Base-by-base conservation (phyloP, 805 yeast genomes). In the Lachancea fermentati region DNA sequence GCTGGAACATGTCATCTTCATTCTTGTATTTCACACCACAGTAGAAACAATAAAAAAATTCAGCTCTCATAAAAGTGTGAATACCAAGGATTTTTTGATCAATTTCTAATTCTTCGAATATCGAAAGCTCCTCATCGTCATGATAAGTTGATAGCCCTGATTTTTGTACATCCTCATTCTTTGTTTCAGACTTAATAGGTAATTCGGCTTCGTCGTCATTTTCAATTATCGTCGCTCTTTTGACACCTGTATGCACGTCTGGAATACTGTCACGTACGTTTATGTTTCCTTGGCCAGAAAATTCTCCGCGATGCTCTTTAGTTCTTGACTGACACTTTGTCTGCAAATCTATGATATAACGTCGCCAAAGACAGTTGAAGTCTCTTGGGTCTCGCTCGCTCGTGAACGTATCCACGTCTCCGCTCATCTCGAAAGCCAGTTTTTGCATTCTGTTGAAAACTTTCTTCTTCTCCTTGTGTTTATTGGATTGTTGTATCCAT, bases 1-100 rank as follows among this genome's bases (percentile, higher is more conserved):
- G 54, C 12, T 53, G 48, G 12, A 42, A 58, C 15, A 76, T 45
- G 19, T 75, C 79, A 1, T 49, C 45, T 36, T 57, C 60, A 41
- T 56, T 58, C 1, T 54, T 52, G 48, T 60, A 76, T 25, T 46
- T 45, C 3, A 54, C 50, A 1, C 79, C 80, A 54, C 82, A 76
- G 55, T 64, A 76, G 49, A 58, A 71, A 48, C 82, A 76, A 48
- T 69, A 77, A 42, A 54, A 46, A 41, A 66, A 65, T 9, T 55
- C 58, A 1, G 62, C 47, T 25, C 79, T 55, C 18, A 75, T 50
- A 43, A 67, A 70, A 4, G 50, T 48, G 22, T 70, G 54, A 6
- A 74, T 48, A n/a, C 56, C 50, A 25, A 42, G 50, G 14, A 71
- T 42, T 32, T 55, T 58, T 19, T 65, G 66, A 2, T 54, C 52